A percentile compares a stretch with the other conserved stretches of the same genome.
phyloP scores from a whole-genome alignment of 2,329 filamentous ascomycete genomes.

The Neopestalotiopsis sp. region DNA sequence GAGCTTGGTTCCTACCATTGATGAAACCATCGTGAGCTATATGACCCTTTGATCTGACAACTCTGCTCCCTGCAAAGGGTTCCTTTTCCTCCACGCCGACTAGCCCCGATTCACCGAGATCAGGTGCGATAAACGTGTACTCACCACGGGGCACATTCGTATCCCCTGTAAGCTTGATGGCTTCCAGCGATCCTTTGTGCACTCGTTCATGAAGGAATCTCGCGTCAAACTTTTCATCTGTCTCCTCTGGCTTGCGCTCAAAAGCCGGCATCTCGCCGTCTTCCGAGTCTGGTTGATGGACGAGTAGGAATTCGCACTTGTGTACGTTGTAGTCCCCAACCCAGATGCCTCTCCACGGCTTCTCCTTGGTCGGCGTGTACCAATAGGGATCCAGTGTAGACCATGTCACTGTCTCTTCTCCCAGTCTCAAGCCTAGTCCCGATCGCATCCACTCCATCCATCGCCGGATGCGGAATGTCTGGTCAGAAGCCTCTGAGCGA shows the following conservation, averaged over 20 bases:
- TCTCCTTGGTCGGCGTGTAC: slow-evolving; percentile 82
- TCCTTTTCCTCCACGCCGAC: slow-evolving; percentile 68
- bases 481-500: slow-evolving; percentile 69
- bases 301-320: slow-evolving; percentile 84
- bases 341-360: slow-evolving; percentile 91
- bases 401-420: slow-evolving; percentile 66
- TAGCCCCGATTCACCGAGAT: slow-evolving; percentile 72
- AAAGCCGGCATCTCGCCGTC: slow-evolving; percentile 46
- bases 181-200: slow-evolving; percentile 74
- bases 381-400: slow-evolving; percentile 73
- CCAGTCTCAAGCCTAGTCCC: slow-evolving; percentile 54
- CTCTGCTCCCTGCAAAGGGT: slow-evolving; percentile 74
- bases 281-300: slow-evolving; percentile 74
- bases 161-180: slow-evolving; percentile 91
- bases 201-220: slow-evolving; percentile 53
- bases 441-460: slow-evolving; percentile 72
- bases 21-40: slow-evolving; percentile 76
- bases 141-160: slow-evolving; percentile 88
- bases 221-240: slow-evolving; percentile 49
- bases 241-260: slow-evolving; percentile 46
- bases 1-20: slow-evolving; percentile 64
- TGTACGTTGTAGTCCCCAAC: slow-evolving; percentile 89
- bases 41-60: slow-evolving; percentile 79
- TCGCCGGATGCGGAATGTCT: slow-evolving; percentile 74
- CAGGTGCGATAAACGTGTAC: slow-evolving; percentile 79